Evolutionary conservation across 495 filamentous ascomycete species (phyloP).

Genomic region (Lentithecium fluviatile): DNA sequence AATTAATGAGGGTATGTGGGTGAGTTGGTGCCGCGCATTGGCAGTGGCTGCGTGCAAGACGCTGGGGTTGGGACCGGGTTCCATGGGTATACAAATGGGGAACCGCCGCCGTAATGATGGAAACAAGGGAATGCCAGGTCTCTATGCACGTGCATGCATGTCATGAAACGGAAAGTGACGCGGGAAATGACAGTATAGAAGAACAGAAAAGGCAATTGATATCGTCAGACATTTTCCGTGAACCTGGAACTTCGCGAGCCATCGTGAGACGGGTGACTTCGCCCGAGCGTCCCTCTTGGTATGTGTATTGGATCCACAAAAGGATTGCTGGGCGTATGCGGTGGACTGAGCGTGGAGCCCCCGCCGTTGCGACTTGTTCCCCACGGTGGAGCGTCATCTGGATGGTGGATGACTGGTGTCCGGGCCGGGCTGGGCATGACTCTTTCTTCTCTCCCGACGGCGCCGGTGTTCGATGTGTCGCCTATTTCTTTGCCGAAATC

Average conservation of each 20-base stretch:
- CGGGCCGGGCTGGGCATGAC: constrained; percentile 52
- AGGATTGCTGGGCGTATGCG: constrained; percentile 15
- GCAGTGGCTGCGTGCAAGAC: neutral
- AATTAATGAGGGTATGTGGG: neutral
- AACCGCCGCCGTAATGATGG: neutral
- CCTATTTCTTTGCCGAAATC: constrained; percentile 23
- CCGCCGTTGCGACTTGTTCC: constrained; percentile 20
- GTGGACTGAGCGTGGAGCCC: constrained; percentile 16
- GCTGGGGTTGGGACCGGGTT: neutral
- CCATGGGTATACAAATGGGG: constrained; percentile 20
- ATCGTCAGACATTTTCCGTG: constrained; percentile 46
- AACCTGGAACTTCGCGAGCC: constrained; percentile 58
- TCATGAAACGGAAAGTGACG: constrained; percentile 11
- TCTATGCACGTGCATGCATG: constrained; percentile 12
- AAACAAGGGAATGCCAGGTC: constrained; percentile 8
- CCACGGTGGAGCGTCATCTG: constrained; percentile 42
- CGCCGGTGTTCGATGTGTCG: constrained; percentile 33
- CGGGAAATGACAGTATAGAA: constrained; percentile 18
- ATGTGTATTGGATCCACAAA: neutral
- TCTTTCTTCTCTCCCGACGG: constrained; percentile 40
- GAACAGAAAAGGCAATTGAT: neutral
- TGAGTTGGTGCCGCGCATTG: neutral
- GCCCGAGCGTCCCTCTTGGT: constrained; percentile 51
- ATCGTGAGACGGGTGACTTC: constrained; percentile 55
- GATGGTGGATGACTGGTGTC: constrained; percentile 48